Conservation (phyloP, 176 grass and related monocot genomes). For the Coix lacrymajobi region DNA sequence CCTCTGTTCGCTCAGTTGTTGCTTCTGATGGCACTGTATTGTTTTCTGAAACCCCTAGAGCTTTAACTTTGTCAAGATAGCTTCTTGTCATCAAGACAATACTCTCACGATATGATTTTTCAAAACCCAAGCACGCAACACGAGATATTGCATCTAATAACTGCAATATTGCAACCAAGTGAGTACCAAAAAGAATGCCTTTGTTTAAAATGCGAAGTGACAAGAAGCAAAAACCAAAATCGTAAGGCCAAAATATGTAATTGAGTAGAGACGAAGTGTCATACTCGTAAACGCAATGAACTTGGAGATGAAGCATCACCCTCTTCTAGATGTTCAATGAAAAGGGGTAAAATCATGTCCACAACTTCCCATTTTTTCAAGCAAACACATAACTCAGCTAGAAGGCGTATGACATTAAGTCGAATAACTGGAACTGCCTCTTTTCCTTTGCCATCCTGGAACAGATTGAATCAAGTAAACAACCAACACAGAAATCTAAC, state of each 20-base stretch:
- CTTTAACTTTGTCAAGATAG: constrained; percentile 96
- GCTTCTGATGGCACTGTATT: constrained; percentile 69
- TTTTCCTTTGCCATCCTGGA: constrained; percentile 95
- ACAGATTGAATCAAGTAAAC: constrained; percentile 23
- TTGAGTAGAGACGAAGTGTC: constrained; percentile 33
- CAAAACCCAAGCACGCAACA: constrained; percentile 96
- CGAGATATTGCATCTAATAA: constrained; percentile 93
- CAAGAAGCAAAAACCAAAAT: constrained; percentile 11
- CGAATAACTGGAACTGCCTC: constrained; percentile 69
- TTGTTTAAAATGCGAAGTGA: constrained; percentile 12
- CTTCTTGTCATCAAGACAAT: constrained; percentile 99
- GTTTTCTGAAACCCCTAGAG: constrained; percentile 60
- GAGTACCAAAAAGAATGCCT: constrained; percentile 5
- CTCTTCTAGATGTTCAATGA: constrained; percentile 98
- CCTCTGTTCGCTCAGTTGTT: constrained; percentile 84
- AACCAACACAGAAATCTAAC: constrained; percentile 24
- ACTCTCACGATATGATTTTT: constrained; percentile 97
- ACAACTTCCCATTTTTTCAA: constrained; percentile 99
- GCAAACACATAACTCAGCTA: constrained; percentile 82
- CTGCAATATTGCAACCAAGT: constrained; percentile 50
- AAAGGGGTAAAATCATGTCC: constrained; percentile 98
- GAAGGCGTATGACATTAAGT: constrained; percentile 84
- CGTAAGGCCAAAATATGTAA: constrained; percentile 8
- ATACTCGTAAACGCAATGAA: constrained; percentile 87
- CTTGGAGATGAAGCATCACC: constrained; percentile 89